phyloP scores from a whole-genome alignment of 2,329 filamentous ascomycete genomes.

The Ciborinia camelliae region DNA sequence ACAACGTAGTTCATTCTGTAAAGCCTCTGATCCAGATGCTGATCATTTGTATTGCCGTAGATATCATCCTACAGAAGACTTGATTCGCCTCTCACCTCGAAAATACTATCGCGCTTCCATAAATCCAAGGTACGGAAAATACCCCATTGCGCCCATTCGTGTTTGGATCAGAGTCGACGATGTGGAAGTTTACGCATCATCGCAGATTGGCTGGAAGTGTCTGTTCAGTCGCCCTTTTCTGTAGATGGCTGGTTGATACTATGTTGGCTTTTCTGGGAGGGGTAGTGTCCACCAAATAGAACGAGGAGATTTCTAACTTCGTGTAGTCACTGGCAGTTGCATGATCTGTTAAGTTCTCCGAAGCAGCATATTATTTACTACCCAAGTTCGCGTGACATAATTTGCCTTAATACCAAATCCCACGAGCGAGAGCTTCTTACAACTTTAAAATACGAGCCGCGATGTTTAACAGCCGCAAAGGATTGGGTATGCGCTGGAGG shows the following conservation, averaged over 20 bases:
- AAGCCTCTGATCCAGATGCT: not conserved
- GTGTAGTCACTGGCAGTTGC: constrained; percentile 77
- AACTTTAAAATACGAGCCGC: constrained; percentile 67
- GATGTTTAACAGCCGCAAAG: constrained; percentile 80
- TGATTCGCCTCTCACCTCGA: constrained; percentile 58
- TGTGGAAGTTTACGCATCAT: not conserved
- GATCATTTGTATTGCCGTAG: constrained; percentile 40
- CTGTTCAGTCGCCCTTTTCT: not conserved
- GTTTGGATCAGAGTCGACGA: not conserved
- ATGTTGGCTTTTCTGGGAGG: not conserved
- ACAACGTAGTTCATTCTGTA: constrained; percentile 12
- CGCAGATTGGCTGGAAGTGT: not conserved
- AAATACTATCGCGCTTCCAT: constrained; percentile 67
- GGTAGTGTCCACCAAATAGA: not conserved
- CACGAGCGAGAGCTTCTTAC: constrained; percentile 72
- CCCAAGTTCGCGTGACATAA: constrained; percentile 69
- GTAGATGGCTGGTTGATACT: not conserved
- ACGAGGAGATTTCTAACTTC: constrained; percentile 2
- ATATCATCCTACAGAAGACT: constrained; percentile 61
- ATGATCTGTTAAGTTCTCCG: constrained; percentile 82
- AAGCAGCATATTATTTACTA: constrained; percentile 79
- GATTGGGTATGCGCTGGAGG: constrained; percentile 92
- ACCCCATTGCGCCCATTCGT: not conserved
- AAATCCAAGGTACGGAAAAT: constrained; percentile 55
- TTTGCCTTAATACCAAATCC: constrained; percentile 65